These are phyloP conservation scores for Blastobotrys aristatus DNA, from an alignment of 1,139 yeast genomes.

Conservation along the genomic window DNA sequence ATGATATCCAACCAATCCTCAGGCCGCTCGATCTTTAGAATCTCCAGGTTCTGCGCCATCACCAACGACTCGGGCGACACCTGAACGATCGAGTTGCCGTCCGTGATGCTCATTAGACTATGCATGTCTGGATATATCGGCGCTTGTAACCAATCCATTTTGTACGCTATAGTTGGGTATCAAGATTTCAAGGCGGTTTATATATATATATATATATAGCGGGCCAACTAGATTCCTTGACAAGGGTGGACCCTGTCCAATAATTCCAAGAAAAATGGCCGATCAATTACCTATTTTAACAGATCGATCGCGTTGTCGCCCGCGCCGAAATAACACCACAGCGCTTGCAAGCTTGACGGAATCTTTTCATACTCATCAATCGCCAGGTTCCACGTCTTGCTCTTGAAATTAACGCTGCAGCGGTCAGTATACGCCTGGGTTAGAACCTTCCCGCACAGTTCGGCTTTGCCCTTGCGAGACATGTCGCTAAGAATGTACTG, in stretches of 20 bases:
- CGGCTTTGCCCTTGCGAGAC: slow-evolving; percentile 1
- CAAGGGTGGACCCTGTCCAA: not conserved
- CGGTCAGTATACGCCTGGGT: slow-evolving; percentile 6
- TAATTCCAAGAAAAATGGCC: too few species aligned
- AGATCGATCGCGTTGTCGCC: not conserved
- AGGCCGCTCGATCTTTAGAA: not conserved
- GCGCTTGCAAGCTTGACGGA: not conserved
- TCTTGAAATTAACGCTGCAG: not conserved
- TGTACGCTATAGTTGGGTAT: too few species aligned
- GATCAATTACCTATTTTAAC: not conserved
- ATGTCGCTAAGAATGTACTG: not conserved
- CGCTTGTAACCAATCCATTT: too few species aligned
- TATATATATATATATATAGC: too few species aligned
- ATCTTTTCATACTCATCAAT: slow-evolving; percentile 10
- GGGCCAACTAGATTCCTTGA: not conserved
- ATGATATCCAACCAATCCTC: not conserved
- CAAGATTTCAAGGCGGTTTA: too few species aligned
- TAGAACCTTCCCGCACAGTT: slow-evolving; percentile 3
- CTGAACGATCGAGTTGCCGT: not conserved
- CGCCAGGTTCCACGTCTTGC: slow-evolving; percentile 9
- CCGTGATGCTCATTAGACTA: not conserved
- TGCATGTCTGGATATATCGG: too few species aligned
- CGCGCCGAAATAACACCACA: not conserved
- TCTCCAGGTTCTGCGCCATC: slow-evolving; percentile 1
- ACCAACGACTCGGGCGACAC: not conserved